Conservation (phyloP, 106 monocot genomes). For the Xerophyta viscosa region DNA sequence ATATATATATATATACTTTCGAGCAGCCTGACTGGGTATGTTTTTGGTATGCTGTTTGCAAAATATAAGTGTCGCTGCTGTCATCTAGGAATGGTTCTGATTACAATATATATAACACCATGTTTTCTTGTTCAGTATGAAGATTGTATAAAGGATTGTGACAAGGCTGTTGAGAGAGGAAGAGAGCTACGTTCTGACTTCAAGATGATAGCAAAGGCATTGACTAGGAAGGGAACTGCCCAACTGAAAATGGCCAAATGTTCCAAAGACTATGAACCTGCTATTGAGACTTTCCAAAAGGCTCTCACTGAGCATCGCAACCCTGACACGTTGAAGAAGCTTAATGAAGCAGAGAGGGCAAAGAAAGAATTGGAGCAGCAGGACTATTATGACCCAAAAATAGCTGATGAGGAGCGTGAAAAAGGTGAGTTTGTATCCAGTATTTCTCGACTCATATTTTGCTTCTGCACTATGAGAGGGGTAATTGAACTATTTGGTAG, state of each 20-base stretch:
- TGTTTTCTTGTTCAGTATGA: constrained; percentile 48
- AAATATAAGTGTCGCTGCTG: not conserved
- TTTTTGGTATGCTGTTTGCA: not conserved
- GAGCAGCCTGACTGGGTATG: not conserved
- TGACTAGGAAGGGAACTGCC: constrained; percentile 86
- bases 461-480: no score
- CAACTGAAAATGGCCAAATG: constrained; percentile 64
- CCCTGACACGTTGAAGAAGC: constrained; percentile 82
- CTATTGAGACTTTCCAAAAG: constrained; percentile 92
- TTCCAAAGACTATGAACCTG: constrained; percentile 74
- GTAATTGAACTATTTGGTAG: no score
- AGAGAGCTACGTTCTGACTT: constrained; percentile 87
- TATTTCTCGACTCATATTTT: no score
- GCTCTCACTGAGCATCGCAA: constrained; percentile 90
- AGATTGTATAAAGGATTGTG: constrained; percentile 90
- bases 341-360: constrained; percentile 82
- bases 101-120: not conserved
- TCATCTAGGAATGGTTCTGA: not conserved
- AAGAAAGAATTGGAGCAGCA: constrained; percentile 93
- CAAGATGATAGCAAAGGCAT: constrained; percentile 89
- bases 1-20: not conserved
- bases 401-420: constrained; percentile 91
- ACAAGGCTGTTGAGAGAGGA: constrained; percentile 89
- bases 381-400: constrained; percentile 80
- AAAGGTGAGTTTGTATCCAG: constrained; percentile 74